Base-by-base conservation (phyloP, 2,329 filamentous ascomycete genomes). In the Ceratocystis huliohia region DNA sequence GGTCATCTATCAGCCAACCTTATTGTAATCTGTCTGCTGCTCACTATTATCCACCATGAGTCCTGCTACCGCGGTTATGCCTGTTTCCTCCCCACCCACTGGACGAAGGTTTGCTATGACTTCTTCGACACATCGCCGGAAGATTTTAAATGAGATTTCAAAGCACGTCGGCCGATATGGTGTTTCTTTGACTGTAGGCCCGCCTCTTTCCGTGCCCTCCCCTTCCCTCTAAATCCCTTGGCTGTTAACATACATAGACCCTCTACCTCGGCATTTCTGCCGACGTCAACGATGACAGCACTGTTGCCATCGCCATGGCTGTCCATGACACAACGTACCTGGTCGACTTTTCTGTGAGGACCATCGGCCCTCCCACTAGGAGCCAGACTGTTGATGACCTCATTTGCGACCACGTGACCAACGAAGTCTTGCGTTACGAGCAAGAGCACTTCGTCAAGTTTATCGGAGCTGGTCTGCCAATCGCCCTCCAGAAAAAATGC, bases 271-370 rank as follows among this genome's bases (percentile, higher is more conserved):
- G 86, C 65, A 81, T 88, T 44, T 84, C 86, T 2, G 82, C 82
- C 50, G 76, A 81, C 61, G 76, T 80, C 61, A 74, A 77, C 1
- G 77, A 82, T 41, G 77, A 82, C 67, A 76, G 78, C 64, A 79
- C 79, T 1, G 78, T 84, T 10, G 80, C 82, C 4, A 78, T 89
- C 28, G 85, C 86, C 15, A 77, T 91, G 62, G 87, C 87, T 3
- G 81, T 88, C 69, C 88, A 90, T 69, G 88, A 92, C 72, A 84
- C 84, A 5, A 86, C 86, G 3, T 92, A 92, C 72, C 83, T 88
- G 25, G 78, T 89, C 57, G 88, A 92, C 73, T 91, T 88, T 72
- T 82, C 82, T 4, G 81, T 88, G 69, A 81, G 84, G 70, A 77
- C 80, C n/a, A 77, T 88, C 59, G 72, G 76, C 22, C 73, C 80